A percentile compares a stretch with the other conserved stretches of the same genome.
These are phyloP conservation scores for Geoglossum cookeanum DNA, from an alignment of 2,329 filamentous ascomycete genomes.

Conservation along the genomic window DNA sequence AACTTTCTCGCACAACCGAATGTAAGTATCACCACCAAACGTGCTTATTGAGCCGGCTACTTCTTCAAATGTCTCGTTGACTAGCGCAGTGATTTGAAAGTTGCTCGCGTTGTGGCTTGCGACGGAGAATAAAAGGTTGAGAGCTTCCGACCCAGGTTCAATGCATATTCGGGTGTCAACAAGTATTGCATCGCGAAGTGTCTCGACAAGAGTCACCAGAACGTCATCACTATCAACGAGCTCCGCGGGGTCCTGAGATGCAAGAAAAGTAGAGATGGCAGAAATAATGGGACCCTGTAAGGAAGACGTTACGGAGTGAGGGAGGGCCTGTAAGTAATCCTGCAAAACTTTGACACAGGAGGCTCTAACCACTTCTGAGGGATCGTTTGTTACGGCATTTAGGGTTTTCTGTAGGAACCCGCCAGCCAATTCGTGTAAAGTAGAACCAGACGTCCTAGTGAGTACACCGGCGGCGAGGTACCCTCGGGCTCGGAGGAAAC, in stretches of 20 bases:
- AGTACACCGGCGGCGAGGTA: conserved; percentile 72
- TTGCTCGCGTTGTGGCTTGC: conserved; percentile 77
- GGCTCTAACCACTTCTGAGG: conserved; percentile 77
- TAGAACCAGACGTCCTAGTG: conserved; percentile 44
- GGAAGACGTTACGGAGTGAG: conserved; percentile 29
- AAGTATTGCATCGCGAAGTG: conserved; percentile 63
- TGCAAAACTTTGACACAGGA: conserved; percentile 79
- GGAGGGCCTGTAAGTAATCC: conserved; percentile 37
- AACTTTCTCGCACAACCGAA: conserved; percentile 65
- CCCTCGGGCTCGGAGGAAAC: conserved; percentile 68
- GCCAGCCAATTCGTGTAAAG: conserved; percentile 33
- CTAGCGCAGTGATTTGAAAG: conserved; percentile 75
- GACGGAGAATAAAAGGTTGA: conserved; percentile 72
- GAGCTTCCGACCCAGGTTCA: conserved; percentile 48
- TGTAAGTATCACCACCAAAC: conserved; percentile 46
- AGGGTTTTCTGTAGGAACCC: conserved; percentile 54
- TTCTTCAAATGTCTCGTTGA: conserved; percentile 82
- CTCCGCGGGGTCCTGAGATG: conserved; percentile 61
- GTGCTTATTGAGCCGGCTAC: conserved; percentile 52
- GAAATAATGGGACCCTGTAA: conserved; percentile 42
- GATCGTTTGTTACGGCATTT: conserved; percentile 53
- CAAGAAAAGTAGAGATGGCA: conserved; percentile 52
- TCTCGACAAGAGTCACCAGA: conserved; percentile 74
- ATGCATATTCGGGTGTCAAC: conserved; percentile 60
- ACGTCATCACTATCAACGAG: conserved; percentile 81